These are phyloP conservation scores for Microcyclosporella mali DNA, from an alignment of 2,329 filamentous ascomycete genomes.

Conservation along the genomic window DNA sequence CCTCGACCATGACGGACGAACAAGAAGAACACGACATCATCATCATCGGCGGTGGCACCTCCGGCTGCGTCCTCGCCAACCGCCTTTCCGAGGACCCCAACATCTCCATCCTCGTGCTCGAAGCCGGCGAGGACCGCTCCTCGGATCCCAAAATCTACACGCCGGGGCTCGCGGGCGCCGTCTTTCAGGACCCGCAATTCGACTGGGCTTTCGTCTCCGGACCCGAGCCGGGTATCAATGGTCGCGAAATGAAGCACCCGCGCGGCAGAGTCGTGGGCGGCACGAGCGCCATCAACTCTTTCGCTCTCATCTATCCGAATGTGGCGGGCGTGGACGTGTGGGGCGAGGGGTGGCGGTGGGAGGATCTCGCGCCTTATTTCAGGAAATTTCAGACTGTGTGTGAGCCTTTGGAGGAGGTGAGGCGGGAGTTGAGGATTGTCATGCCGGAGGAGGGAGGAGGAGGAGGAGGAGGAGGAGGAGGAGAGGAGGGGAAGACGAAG, in stretches of 20 bases:
- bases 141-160: slow-evolving; percentile 19
- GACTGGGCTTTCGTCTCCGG: slow-evolving; percentile 23
- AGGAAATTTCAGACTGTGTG: slow-evolving; percentile 4
- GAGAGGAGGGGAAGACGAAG: slow-evolving; percentile 19
- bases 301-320: slow-evolving; percentile 23
- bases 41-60: slow-evolving; percentile 25
- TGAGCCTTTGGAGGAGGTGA: not conserved
- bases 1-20: not conserved
- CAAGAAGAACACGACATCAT: slow-evolving; percentile 16
- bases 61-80: slow-evolving; percentile 24
- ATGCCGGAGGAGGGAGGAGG: no score
- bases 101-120: slow-evolving; percentile 20
- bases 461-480: no score
- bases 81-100: slow-evolving; percentile 15
- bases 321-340: slow-evolving; percentile 29
- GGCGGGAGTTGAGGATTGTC: slow-evolving; percentile 2
- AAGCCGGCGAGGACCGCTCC: slow-evolving; percentile 21
- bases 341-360: slow-evolving; percentile 34
- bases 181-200: slow-evolving; percentile 15
- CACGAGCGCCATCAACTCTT: slow-evolving; percentile 34
- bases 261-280: slow-evolving; percentile 38
- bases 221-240: slow-evolving; percentile 10
- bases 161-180: slow-evolving; percentile 14
- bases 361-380: slow-evolving; percentile 6
- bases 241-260: slow-evolving; percentile 19